Evolutionary conservation across 73 alveolate species (phyloP), one percentile per base, ranked within the genome.

Genomic region (Stentor coeruleus): DNA sequence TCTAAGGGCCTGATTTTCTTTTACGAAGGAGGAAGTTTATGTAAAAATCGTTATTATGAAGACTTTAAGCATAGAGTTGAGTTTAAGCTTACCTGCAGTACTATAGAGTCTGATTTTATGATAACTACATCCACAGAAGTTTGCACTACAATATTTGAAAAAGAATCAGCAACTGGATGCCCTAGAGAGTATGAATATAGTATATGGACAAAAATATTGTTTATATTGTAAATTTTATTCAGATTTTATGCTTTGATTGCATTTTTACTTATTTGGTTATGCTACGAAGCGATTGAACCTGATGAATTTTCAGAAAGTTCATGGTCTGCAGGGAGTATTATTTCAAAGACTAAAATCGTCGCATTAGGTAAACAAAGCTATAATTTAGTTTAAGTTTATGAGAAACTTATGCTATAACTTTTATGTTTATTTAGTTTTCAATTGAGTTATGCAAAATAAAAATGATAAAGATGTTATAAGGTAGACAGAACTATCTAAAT

Each of bases 31-130:
- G 79, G 79, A 66, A 31, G 37, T 66, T 28, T 20, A 26, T 66
- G 79, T 40, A 66, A 66, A 31, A 66, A 66, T 49, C 66, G 66
- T 49, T 49, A 49, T 49, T 49, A 11, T 11, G 33, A 66, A 28
- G 39, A 66, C 33, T 66, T 66, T 66, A 31, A 31, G 39, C n/a
- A 66, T 2, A 20, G 79, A 1, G 33, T 66, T 1, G 37, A 20
- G n/a, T 66, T 66, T 66, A 20, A 66, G 39, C 39, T 66, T 26
- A 31, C 37, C 0, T 66, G 79, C 37, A 66, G 79, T 2, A 40
- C n/a, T 33, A 66, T 20, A 28, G 79, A 66, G 39, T 26, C 42
- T 20, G 79, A 66, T 26, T 66, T 66, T 66, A 11, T 49, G 28
- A 11, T 49, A 49, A 11, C 66, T 49, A 11, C 66, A 11, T 6